phyloP scores from a whole-genome alignment of 1,284 basidiomycete species.

The Caloboletus inedulis region DNA sequence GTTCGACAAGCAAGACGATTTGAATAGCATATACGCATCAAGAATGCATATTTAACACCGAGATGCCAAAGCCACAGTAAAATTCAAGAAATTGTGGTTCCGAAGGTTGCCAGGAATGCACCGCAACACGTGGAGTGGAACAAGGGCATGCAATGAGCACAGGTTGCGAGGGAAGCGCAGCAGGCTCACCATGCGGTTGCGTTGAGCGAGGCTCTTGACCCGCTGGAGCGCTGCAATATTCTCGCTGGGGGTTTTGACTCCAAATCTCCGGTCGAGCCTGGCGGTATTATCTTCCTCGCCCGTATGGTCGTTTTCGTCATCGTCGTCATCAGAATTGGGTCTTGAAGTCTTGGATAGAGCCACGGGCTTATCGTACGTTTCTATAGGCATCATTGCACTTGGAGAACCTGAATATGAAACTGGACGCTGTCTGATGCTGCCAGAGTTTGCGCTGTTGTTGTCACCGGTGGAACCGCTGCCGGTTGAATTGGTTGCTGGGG shows the following conservation, averaged over 20 bases:
- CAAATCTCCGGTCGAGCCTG: conserved; percentile 46
- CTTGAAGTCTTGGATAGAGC: conserved; percentile 30
- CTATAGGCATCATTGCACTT: conserved; percentile 35
- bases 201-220: conserved; percentile 63
- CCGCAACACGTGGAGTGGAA: conserved; percentile 24
- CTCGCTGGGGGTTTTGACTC: conserved; percentile 41
- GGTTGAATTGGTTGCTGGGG: conserved; percentile 76
- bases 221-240: conserved; percentile 59
- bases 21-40: conserved; percentile 23
- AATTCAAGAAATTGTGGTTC: conserved; percentile 1
- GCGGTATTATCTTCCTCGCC: conserved; percentile 66
- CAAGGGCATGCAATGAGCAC: conserved; percentile 20
- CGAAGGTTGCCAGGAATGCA: conserved; percentile 20
- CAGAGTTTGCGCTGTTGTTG: conserved; percentile 48
- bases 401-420: conserved; percentile 29
- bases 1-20: conserved; percentile 13
- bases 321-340: conserved; percentile 41
- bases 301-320: conserved; percentile 63
- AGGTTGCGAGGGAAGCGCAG: conserved; percentile 8
- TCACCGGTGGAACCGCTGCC: conserved; percentile 73
- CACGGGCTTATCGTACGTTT: conserved; percentile 28
- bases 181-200: conserved; percentile 62
- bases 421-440: conserved; percentile 44
- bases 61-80: conserved; percentile 4
- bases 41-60: conserved; percentile 2